Evolutionary conservation across 2,329 filamentous ascomycete species (phyloP).

Genomic region (Calonectria hongkongensis): DNA sequence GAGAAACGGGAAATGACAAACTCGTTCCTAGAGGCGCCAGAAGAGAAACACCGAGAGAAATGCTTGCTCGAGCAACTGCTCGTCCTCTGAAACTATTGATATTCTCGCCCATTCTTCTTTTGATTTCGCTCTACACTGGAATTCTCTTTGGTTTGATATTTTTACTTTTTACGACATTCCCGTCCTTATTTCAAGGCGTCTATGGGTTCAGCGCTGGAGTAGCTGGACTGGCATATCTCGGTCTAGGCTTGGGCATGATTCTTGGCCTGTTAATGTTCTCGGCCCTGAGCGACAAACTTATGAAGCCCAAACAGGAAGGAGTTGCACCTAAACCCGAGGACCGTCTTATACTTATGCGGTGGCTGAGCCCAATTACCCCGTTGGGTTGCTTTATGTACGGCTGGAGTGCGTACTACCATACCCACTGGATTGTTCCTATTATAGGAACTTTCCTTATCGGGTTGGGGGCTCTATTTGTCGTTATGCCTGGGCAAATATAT

Average conservation of each 20-base stretch:
- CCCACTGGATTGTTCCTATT: constrained; percentile 75
- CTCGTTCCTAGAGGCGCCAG: constrained; percentile 26
- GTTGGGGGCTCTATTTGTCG: constrained; percentile 62
- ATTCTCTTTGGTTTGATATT: constrained; percentile 61
- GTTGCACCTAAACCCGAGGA: constrained; percentile 62
- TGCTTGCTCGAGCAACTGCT: constrained; percentile 58
- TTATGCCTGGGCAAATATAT: constrained; percentile 53
- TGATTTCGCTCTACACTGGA: constrained; percentile 60
- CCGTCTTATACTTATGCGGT: constrained; percentile 72
- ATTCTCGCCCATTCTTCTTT: constrained; percentile 71
- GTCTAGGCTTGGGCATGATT: constrained; percentile 64
- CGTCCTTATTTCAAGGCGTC: constrained; percentile 58
- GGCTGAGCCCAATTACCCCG: constrained; percentile 71
- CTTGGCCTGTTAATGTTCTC: constrained; percentile 48
- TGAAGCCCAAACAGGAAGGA: neutral
- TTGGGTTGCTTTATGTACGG: constrained; percentile 74
- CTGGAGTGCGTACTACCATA: constrained; percentile 71
- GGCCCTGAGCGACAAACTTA: constrained; percentile 39
- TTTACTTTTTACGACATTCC: constrained; percentile 60
- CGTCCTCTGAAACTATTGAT: constrained; percentile 69
- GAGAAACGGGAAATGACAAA: constrained; percentile 33
- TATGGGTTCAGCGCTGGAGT: constrained; percentile 56
- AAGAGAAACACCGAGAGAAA: constrained; percentile 39
- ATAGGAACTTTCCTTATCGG: constrained; percentile 72
- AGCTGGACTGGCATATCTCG: constrained; percentile 66